Conservation (phyloP, 441 rosid species). For the Isatis lusitanica region DNA sequence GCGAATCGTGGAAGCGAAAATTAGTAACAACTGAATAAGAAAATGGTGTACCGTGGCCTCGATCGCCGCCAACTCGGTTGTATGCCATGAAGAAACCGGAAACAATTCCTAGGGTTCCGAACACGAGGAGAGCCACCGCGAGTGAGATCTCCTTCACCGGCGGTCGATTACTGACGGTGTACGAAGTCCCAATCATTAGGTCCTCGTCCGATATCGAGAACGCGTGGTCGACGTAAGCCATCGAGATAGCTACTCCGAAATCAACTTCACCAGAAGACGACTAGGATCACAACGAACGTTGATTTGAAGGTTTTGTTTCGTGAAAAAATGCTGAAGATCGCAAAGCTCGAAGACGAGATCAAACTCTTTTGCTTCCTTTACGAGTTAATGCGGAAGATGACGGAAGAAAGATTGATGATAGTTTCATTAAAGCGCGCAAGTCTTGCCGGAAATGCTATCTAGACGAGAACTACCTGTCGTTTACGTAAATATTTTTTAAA, state of each 20-base stretch:
- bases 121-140: slow-evolving; percentile 77
- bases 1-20: neutral
- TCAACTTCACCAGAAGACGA: slow-evolving; percentile 1
- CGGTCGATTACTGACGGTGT: slow-evolving; percentile 65
- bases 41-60: slow-evolving; percentile 58
- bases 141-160: slow-evolving; percentile 92
- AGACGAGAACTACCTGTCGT: slow-evolving; percentile 8
- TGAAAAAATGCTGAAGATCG: slow-evolving; percentile 21
- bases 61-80: slow-evolving; percentile 76
- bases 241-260: slow-evolving; percentile 6
- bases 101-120: slow-evolving; percentile 67
- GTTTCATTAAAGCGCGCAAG: neutral
- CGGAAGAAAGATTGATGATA: neutral
- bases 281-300: neutral
- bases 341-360: slow-evolving; percentile 26
- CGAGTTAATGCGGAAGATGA: slow-evolving; percentile 17
- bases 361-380: slow-evolving; percentile 17
- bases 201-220: slow-evolving; percentile 92
- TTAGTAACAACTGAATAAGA: neutral
- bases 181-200: slow-evolving; percentile 68
- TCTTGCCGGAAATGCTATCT: neutral
- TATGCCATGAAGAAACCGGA: slow-evolving; percentile 60
- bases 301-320: neutral
- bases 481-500: neutral
- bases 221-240: slow-evolving; percentile 94